Base-by-base conservation (phyloP, 1,284 basidiomycete genomes). In the Ganoderma multipileum region DNA sequence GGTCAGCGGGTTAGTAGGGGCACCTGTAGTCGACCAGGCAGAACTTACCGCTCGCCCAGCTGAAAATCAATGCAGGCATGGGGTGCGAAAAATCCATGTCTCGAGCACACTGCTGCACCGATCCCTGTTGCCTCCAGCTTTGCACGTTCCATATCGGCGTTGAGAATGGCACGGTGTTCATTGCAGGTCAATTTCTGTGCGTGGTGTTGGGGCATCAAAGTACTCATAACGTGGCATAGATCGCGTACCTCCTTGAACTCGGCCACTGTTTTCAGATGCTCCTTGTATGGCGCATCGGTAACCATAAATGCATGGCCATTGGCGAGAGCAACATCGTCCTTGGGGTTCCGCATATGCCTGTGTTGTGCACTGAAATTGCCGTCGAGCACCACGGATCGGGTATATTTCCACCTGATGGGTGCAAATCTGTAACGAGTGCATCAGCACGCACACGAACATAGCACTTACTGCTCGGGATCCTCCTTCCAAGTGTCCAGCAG, bases 11-110 rank as follows among this genome's bases (percentile, higher is more conserved):
- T n/a, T n/a, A n/a, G n/a, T n/a, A n/a, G n/a, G n/a, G n/a, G n/a
- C n/a, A n/a, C n/a, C n/a, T n/a, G n/a, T n/a, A n/a, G n/a, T n/a
- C n/a, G n/a, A n/a, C n/a, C n/a, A n/a, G n/a, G n/a, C n/a, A n/a
- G n/a, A n/a, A n/a, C 9, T 1, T 39, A 50, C 73, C 63, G 23
- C 12, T 77, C 69, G 2, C 76, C 74, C 41, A 65, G 66, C 6
- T 72, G 74, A 36, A 77, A 75, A 39, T 71, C 74, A 0, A 72
- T 71, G 30, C 71, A 62, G 0, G 67, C 68, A 39, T 74, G 64
- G 0, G 73, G 75, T 3, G 71, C 33, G 44, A 76, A 72, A 33
- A 64, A 74, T 0, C 72, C 72, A 62, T 76, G 75, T 11, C 67
- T 26, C 7, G 68, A 65, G 66, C 73, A 76, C 0, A 71, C 75